Evolutionary conservation across 2,329 filamentous ascomycete species (phyloP).

Genomic region (Rugonectria rugulosa): DNA sequence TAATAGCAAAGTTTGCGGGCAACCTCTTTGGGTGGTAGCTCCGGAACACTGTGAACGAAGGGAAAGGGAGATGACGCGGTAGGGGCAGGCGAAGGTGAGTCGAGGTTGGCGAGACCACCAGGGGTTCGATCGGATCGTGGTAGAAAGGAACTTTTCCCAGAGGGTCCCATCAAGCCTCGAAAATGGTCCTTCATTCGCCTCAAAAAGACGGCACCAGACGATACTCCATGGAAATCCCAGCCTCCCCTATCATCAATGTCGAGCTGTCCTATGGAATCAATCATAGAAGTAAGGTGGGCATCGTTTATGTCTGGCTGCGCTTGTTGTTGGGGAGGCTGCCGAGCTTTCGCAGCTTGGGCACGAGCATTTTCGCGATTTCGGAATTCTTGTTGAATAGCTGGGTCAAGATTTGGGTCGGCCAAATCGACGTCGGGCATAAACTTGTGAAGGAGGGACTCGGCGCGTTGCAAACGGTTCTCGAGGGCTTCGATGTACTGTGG

Average conservation of each 20-base stretch:
- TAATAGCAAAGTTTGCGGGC: constrained; percentile 63
- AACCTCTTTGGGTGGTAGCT: constrained; percentile 72
- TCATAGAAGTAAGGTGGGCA: constrained; percentile 88
- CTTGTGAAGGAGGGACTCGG: constrained; percentile 79
- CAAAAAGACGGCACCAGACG: constrained; percentile 89
- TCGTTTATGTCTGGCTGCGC: constrained; percentile 62
- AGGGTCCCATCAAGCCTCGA: constrained; percentile 74
- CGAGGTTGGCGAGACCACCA: constrained; percentile 65
- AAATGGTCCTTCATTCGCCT: constrained; percentile 88
- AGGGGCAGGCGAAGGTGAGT: constrained; percentile 71
- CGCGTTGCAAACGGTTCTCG: constrained; percentile 82
- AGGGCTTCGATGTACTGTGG: constrained; percentile 93
- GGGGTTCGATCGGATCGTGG: constrained; percentile 57
- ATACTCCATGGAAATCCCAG: constrained; percentile 95
- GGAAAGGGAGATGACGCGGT: constrained; percentile 69
- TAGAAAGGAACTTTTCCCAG: constrained; percentile 67
- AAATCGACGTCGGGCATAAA: constrained; percentile 86
- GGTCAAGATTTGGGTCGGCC: constrained; percentile 83
- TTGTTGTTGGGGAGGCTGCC: constrained; percentile 45
- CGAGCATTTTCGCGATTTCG: constrained; percentile 62
- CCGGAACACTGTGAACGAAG: constrained; percentile 60
- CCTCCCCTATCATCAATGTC: constrained; percentile 91
- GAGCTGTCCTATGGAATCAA: constrained; percentile 87
- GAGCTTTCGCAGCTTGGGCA: constrained; percentile 48
- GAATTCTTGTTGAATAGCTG: constrained; percentile 75